Conservation (phyloP, 148 eudicot genomes). For the Chenopodium formosanum region DNA sequence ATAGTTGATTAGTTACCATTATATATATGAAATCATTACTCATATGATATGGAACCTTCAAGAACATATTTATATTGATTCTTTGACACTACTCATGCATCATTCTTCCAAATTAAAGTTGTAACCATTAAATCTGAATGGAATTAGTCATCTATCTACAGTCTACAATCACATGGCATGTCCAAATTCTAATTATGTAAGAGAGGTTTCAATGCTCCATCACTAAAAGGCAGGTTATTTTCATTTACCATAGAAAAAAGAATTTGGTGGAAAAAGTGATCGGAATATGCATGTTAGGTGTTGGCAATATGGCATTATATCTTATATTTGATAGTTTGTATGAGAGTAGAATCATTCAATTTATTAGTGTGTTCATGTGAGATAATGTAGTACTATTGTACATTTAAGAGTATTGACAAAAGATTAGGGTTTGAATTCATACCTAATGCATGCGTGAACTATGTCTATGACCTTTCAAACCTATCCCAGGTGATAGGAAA, state of each 20-base stretch:
- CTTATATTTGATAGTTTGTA: not conserved
- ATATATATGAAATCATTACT: not conserved
- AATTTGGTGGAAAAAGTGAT: not conserved
- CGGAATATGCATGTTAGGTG: not conserved
- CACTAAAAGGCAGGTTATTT: not conserved
- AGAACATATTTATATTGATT: not conserved
- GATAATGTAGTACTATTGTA: no score
- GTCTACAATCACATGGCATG: constrained; percentile 10
- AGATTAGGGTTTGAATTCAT: no score
- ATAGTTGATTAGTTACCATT: no score
- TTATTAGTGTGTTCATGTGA: no score
- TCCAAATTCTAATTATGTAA: constrained; percentile 1
- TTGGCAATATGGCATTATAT: not conserved
- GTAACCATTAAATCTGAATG: not conserved
- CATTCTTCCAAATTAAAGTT: not conserved
- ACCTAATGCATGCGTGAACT: no score
- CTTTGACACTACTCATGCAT: not conserved
- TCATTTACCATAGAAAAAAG: no score
- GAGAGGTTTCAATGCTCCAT: not conserved
- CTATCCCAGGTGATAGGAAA: no score
- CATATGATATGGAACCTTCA: not conserved
- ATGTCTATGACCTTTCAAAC: no score
- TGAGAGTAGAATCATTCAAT: no score
- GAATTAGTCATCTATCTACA: constrained; percentile 6
- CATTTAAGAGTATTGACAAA: no score